Conservation (phyloP, 2,329 filamentous ascomycete genomes). For the Calonectria pseudoturangicola region DNA sequence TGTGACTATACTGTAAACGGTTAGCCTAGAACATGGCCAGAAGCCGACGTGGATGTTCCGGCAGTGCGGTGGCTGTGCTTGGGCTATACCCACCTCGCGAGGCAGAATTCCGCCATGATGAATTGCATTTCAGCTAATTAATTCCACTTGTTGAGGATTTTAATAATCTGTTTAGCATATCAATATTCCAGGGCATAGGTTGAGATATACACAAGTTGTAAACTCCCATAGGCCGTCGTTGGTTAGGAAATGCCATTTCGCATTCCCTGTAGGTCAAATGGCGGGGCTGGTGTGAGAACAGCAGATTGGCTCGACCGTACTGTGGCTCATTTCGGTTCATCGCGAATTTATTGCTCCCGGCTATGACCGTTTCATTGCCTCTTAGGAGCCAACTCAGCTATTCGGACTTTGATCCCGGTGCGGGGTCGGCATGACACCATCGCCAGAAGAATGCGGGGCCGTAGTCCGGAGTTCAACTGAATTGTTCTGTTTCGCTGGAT, state of each 20-base stretch:
- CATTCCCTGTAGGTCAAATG: not conserved
- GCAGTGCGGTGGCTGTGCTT: slow-evolving; percentile 14
- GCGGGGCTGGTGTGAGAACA: not conserved
- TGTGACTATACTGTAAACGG: not conserved
- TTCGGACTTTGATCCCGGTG: not conserved
- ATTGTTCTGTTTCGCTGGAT: not conserved
- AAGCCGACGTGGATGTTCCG: slow-evolving; percentile 1
- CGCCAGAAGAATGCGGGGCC: slow-evolving; percentile 9
- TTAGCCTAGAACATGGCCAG: not conserved
- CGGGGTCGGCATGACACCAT: not conserved
- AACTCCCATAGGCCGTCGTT: too few relatives aligned
- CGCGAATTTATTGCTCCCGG: too few relatives aligned
- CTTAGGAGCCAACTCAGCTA: too few relatives aligned
- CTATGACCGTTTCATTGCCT: too few relatives aligned
- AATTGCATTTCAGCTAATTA: not conserved
- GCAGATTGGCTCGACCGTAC: too few relatives aligned
- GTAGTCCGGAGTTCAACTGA: not conserved
- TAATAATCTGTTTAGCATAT: too few relatives aligned
- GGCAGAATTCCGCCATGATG: not conserved
- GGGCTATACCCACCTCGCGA: not conserved
- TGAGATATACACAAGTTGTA: too few relatives aligned
- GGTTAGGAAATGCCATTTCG: too few relatives aligned
- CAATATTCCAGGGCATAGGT: too few relatives aligned
- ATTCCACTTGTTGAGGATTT: not conserved
- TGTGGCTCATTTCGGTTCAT: not conserved